Conservation (phyloP, 495 filamentous ascomycete genomes). For the Tuber indicum region DNA sequence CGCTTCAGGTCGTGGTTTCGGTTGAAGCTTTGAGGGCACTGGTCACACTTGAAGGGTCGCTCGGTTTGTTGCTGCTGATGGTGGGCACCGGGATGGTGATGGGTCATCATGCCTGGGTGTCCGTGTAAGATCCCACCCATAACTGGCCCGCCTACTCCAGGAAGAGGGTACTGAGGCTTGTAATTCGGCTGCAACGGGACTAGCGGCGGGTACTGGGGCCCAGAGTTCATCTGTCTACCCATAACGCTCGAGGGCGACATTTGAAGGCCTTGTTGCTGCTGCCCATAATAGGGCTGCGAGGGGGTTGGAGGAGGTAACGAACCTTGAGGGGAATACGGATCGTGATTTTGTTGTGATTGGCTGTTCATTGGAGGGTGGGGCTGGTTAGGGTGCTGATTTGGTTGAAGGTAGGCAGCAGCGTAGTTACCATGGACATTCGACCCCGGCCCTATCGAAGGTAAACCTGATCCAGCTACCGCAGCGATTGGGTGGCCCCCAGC, state of each 20-base stretch:
- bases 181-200: conserved; percentile 40
- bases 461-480: conserved; percentile 26
- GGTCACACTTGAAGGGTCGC: conserved; percentile 88
- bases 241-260: conserved; percentile 39
- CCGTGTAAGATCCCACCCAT: conserved; percentile 35
- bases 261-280: conserved; percentile 38
- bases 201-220: conserved; percentile 30
- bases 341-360: conserved; percentile 34
- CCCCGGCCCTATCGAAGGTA: conserved; percentile 40
- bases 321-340: conserved; percentile 37
- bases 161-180: conserved; percentile 32
- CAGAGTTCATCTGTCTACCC: conserved; percentile 26
- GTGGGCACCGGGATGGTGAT: conserved; percentile 46
- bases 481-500: conserved; percentile 31
- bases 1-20: conserved; percentile 94
- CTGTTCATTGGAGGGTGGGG: conserved; percentile 38
- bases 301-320: conserved; percentile 37
- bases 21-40: conserved; percentile 90
- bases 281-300: conserved; percentile 35
- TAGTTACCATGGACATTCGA: conserved; percentile 24
- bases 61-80: conserved; percentile 54
- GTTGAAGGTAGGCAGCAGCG: conserved; percentile 33
- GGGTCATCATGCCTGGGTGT: conserved; percentile 32
- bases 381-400: conserved; percentile 6
- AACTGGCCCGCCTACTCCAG: conserved; percentile 34